Evolutionary conservation across 169 alveolate species (phyloP), one percentile per base, ranked within the genome.

Genomic region (Plasmodium yoelii): DNA sequence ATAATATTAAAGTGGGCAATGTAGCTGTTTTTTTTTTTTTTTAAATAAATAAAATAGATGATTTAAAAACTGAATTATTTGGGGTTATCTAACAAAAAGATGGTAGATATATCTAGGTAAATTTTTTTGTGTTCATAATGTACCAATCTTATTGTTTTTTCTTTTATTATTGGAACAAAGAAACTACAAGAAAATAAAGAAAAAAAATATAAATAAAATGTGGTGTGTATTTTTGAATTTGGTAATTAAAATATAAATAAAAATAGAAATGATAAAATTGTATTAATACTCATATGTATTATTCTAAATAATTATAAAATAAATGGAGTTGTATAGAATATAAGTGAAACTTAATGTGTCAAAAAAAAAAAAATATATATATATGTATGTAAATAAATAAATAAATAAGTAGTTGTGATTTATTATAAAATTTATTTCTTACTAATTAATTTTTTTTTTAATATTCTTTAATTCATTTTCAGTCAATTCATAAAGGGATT

Each of bases 61-160:
- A 74, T 74, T 28, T 74, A 24, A 22, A 18, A 18, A 60, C 49
- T 9, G 5, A 46, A 8, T 57, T 61, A 69, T 47, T 86, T 86
- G 2, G 69, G 73, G 47, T 86, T 59, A 18, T 86, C 91, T 60
- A 86, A 13, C 22, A 86, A 70, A 86, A 86, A 86, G 19, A 86
- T 24, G 44, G 91, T 86, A 15, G 87, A 69, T 86, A 86, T 70
- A 69, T 86, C 87, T 24, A 86, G 56, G 87, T 86, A 70, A 19
- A 86, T 86, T 70, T 86, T 72, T 56, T 70, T 86, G 7, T 28
- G 28, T 47, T 86, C 91, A 53, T 86, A 86, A 22, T 86, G 51
- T 15, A 86, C 91, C 10, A 68, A 57, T 39, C 91, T 68, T 69
- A 86, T 86, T n/a, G 91, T 86, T 70, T 70, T 86, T 57, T 86